Evolutionary conservation across 179 eudicot genomes (phyloP), one percentile per base, ranked within the genome.

Genomic region (Sideroxylon spinosum): DNA sequence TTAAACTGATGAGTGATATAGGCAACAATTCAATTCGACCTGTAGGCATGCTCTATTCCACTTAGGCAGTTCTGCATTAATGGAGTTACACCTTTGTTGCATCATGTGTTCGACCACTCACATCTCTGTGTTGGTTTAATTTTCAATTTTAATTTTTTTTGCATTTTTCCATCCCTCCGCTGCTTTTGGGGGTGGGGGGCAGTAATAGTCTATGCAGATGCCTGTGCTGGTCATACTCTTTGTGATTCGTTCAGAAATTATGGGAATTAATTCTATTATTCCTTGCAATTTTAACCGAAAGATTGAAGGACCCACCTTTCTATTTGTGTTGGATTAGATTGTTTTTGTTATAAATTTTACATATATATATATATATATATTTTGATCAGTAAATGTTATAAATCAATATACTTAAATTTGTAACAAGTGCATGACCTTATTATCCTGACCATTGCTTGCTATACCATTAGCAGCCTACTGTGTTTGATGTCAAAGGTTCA

Each of bases 401-500:
- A 55, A 73, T 17, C 4, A 48, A 9, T 55, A 17, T 52, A 16
- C 23, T 14, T 20, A 53, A 26, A 19, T 68, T 52, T 50, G 49
- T 67, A 26, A 29, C 13, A 10, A 52, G 20, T 22, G 52, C 79
- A 76, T 76, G 17, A 52, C 29, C 61, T 20, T 26, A 9, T 25
- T 61, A 32, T 68, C 57, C 52, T 59, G 6, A 57, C 55, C 56
- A n/a, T 68, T 53, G 22, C 46, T 68, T 78, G 64, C 19, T 16
- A 55, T 72, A 19, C 57, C 26, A 37, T 50, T 28, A 28, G 16
- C 25, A 63, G 12, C 23, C 17, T 78, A 26, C 70, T 37, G 53
- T 65, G 67, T 50, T 22, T 78, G 72, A 66, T 56, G 56, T 28
- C 44, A 23, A 60, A 28, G 61, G 71, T 22, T 29, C 78, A 17